phyloP scores from a whole-genome alignment of 192 early-diverging fungal species.

The Bifiguratus adelaidae region DNA sequence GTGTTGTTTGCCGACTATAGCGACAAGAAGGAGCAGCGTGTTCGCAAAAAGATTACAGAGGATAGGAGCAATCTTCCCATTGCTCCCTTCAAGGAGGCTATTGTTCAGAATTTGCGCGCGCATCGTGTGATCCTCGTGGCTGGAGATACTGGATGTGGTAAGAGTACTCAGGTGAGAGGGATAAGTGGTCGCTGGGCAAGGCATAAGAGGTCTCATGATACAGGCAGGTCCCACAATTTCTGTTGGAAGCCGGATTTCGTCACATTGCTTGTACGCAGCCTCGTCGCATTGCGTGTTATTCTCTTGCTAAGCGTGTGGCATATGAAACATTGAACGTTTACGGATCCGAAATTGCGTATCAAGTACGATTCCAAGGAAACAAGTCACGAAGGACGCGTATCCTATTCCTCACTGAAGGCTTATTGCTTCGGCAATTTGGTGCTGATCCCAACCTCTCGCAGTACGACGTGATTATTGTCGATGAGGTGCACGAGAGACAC shows the following conservation, averaged over 20 bases:
- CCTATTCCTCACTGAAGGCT: conserved; percentile 64
- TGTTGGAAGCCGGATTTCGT: conserved; percentile 60
- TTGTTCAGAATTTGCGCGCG: conserved; percentile 40
- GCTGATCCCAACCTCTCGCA: conserved; percentile 40
- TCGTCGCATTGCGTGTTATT: conserved; percentile 63
- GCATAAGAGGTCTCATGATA: neutral
- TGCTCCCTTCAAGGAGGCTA: conserved; percentile 41
- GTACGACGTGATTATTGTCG: conserved; percentile 73
- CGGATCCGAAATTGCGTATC: conserved; percentile 55
- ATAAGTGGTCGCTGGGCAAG: neutral
- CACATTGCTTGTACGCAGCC: conserved; percentile 88
- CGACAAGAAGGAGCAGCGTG: conserved; percentile 18
- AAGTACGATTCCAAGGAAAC: conserved; percentile 51
- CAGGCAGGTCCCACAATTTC: conserved; percentile 74
- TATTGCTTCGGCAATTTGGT: conserved; percentile 61
- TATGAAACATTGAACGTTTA: conserved; percentile 52
- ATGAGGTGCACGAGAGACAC: conserved; percentile 80
- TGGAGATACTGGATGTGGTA: conserved; percentile 65
- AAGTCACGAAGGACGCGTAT: conserved; percentile 46
- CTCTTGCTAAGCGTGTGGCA: conserved; percentile 38
- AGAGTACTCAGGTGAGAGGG: conserved; percentile 36
- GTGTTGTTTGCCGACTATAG: conserved; percentile 39
- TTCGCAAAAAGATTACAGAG: conserved; percentile 34
- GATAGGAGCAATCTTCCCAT: conserved; percentile 50
- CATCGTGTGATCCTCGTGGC: conserved; percentile 57